Conservation (phyloP, 371 early-diverging fungal genomes). For the Dinochytrium kinnereticum region DNA sequence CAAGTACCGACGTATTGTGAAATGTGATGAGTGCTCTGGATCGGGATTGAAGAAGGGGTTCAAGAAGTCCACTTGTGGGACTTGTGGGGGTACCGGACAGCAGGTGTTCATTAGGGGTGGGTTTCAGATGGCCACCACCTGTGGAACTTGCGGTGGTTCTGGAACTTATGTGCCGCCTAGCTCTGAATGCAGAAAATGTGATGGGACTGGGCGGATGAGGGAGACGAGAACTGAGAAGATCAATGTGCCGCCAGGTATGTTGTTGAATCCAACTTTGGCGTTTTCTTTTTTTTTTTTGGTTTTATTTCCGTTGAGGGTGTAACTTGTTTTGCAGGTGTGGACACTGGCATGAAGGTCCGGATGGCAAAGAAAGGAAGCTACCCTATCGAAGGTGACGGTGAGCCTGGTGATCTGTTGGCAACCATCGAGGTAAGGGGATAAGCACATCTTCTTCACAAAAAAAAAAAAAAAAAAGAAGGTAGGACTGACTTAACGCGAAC, state of each 20-base stretch:
- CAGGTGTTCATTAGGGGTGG: conserved; percentile 77
- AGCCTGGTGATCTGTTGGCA: conserved; percentile 83
- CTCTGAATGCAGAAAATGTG: conserved; percentile 79
- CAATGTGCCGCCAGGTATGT: conserved; percentile 80
- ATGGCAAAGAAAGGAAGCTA: conserved; percentile 84
- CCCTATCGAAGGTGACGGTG: conserved; percentile 74
- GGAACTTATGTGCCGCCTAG: conserved; percentile 72
- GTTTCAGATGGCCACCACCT: conserved; percentile 85
- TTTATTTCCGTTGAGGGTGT: conserved; percentile 1
- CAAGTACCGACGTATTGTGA: conserved; percentile 63
- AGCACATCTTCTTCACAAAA: no score
- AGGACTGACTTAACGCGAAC: no score
- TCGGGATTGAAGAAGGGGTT: conserved; percentile 78
- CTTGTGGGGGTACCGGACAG: conserved; percentile 86
- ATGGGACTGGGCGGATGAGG: conserved; percentile 78
- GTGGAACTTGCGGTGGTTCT: conserved; percentile 81
- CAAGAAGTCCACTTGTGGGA: conserved; percentile 66
- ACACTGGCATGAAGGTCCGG: conserved; percentile 74
- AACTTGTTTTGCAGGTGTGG: conserved; percentile 66
- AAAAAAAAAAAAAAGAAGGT: no score
- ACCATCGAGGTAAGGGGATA: conserved; percentile 63
- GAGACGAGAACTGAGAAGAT: conserved; percentile 73
- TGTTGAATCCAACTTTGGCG: background rate
- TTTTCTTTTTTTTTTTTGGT: background rate
- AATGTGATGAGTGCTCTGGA: conserved; percentile 81